Evolutionary conservation across 805 yeast species (phyloP).

Genomic region (Grigorovia humatica): DNA sequence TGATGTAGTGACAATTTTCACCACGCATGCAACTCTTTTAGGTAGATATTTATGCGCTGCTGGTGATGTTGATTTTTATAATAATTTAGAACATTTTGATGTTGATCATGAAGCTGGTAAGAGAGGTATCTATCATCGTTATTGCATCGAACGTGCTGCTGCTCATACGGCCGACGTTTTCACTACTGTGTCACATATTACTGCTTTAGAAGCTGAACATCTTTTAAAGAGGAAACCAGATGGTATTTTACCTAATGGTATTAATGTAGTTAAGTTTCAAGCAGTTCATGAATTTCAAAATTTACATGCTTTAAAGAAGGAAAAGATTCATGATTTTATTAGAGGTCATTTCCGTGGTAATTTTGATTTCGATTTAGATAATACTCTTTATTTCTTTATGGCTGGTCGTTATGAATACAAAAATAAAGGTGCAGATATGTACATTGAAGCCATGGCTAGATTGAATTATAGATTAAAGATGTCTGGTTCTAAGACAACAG

Average conservation of each 20-base stretch:
- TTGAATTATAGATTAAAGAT: slow-evolving; percentile 80
- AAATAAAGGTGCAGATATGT: slow-evolving; percentile 94
- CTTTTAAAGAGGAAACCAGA: slow-evolving; percentile 91
- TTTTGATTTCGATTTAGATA: slow-evolving; percentile 86
- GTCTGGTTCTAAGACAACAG: slow-evolving; percentile 76
- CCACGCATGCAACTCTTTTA: slow-evolving; percentile 91
- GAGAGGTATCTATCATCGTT: slow-evolving; percentile 93
- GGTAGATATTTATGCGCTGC: slow-evolving; percentile 97
- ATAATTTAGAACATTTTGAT: slow-evolving; percentile 78
- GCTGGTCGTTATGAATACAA: slow-evolving; percentile 96
- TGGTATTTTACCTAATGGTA: slow-evolving; percentile 94
- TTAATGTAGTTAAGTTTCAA: slow-evolving; percentile 89
- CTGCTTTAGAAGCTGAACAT: slow-evolving; percentile 94
- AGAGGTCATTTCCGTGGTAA: slow-evolving; percentile 97
- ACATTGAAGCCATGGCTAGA: slow-evolving; percentile 84
- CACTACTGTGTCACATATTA: slow-evolving; percentile 93
- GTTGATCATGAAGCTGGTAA: slow-evolving; percentile 98
- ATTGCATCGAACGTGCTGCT: slow-evolving; percentile 95
- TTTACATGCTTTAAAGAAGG: slow-evolving; percentile 85
- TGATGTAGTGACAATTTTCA: slow-evolving; percentile 90
- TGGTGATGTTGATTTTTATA: slow-evolving; percentile 91
- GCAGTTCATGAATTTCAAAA: slow-evolving; percentile 98
- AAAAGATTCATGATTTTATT: slow-evolving; percentile 84
- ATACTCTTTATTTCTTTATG: slow-evolving; percentile 88
- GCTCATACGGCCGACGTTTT: slow-evolving; percentile 94